Percentiles rank a stretch among this genome's conserved stretches.
Conservation (phyloP, 2,329 filamentous ascomycete genomes). For the Xylariaceae sp. region DNA sequence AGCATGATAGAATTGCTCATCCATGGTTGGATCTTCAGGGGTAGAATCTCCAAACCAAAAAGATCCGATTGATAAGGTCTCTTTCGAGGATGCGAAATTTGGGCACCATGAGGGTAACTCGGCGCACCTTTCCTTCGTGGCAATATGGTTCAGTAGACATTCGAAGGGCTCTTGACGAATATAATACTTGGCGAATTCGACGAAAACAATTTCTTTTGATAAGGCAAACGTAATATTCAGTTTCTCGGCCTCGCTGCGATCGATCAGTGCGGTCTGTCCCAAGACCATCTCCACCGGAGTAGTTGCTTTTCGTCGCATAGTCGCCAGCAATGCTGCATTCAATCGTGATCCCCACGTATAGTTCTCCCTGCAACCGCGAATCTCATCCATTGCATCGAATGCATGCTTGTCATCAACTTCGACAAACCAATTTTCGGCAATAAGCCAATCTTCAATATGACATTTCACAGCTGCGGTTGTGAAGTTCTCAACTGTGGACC, state of each 20-base stretch:
- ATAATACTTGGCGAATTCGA: neutral
- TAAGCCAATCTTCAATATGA: neutral
- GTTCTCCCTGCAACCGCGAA: neutral
- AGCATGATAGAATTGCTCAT: neutral
- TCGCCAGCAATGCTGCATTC: neutral
- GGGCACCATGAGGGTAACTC: neutral
- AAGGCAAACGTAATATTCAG: neutral
- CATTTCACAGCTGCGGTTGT: neutral
- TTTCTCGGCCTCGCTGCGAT: neutral
- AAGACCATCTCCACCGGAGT: neutral
- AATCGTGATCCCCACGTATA: neutral
- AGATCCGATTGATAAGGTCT: neutral
- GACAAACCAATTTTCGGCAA: neutral
- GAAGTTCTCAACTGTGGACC: neutral
- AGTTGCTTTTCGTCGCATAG: neutral
- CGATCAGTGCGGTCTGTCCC: neutral
- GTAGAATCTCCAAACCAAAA: neutral
- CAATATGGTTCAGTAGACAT: neutral
- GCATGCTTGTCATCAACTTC: neutral
- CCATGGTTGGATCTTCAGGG: neutral
- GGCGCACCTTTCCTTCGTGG: neutral
- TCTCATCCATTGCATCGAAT: neutral
- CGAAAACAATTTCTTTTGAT: neutral
- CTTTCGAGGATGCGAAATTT: neutral
- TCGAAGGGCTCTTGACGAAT: neutral